These are phyloP conservation scores for Moesziomyces globuligerus DNA, from an alignment of 1,284 basidiomycete species.

Conservation along the genomic window DNA sequence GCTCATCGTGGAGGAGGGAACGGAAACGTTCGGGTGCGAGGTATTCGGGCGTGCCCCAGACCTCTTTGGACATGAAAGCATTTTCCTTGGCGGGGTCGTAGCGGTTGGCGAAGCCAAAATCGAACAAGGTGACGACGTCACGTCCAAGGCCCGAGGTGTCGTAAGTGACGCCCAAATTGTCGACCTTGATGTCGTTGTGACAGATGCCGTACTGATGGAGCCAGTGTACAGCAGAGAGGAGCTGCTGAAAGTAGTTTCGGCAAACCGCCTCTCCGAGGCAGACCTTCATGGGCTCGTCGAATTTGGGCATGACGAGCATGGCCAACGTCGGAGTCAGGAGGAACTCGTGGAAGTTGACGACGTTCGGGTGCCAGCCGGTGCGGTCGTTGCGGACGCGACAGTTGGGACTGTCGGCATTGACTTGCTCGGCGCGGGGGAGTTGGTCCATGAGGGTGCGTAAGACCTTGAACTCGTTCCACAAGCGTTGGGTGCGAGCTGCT, in stretches of 20 bases:
- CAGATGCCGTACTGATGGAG: constrained; percentile 52
- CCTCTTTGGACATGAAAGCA: constrained; percentile 44
- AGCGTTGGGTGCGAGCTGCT: constrained; percentile 42
- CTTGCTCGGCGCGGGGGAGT: constrained; percentile 32
- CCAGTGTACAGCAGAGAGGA: constrained; percentile 53
- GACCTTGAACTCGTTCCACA: constrained; percentile 63
- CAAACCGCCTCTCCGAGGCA: constrained; percentile 45
- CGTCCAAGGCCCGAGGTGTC: constrained; percentile 37
- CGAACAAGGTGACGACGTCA: constrained; percentile 32
- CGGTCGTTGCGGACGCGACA: constrained; percentile 34
- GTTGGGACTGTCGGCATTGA: constrained; percentile 33
- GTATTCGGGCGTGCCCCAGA: constrained; percentile 59
- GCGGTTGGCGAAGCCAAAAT: constrained; percentile 60
- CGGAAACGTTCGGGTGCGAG: constrained; percentile 53
- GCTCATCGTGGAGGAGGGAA: constrained; percentile 51
- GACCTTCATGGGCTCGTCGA: constrained; percentile 57
- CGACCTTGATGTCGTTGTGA: constrained; percentile 61
- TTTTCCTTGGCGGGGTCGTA: constrained; percentile 39
- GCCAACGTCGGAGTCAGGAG: constrained; percentile 47
- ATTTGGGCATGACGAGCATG: constrained; percentile 58
- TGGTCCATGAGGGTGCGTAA: constrained; percentile 42
- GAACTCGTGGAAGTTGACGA: constrained; percentile 54
- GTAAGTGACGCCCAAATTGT: constrained; percentile 50
- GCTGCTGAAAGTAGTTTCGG: constrained; percentile 51
- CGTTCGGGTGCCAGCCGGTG: constrained; percentile 48